Percentiles rank a stretch among this genome's conserved stretches.
phyloP scores from a whole-genome alignment of 2,329 filamentous ascomycete genomes.

The Verticillium dahliae region DNA sequence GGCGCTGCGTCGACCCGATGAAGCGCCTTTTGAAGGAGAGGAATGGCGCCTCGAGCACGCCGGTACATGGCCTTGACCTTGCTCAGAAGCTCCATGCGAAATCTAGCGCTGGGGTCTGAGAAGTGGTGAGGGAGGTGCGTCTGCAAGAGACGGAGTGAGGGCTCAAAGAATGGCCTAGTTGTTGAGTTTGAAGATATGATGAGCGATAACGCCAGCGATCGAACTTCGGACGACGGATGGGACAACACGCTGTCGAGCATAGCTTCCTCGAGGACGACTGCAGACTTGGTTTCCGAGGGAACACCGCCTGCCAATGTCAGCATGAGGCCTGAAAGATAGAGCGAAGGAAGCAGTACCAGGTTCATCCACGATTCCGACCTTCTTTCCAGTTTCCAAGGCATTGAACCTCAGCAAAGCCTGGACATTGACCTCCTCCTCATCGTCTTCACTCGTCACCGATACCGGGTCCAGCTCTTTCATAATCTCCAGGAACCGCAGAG shows the following conservation, averaged over 20 bases:
- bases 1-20: constrained; percentile 19
- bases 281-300: constrained; percentile 4
- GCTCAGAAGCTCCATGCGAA: constrained; percentile 73
- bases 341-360: constrained; percentile 37
- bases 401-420: constrained; percentile 57
- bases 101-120: constrained; percentile 79
- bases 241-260: constrained; percentile 46
- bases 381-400: constrained; percentile 66
- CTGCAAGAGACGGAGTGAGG: constrained; percentile 56
- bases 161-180: constrained; percentile 62
- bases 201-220: constrained; percentile 75
- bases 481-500: constrained; percentile 50
- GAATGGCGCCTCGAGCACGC: constrained; percentile 62
- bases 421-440: constrained; percentile 39
- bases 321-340: background rate
- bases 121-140: constrained; percentile 65
- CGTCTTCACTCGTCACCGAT: constrained; percentile 34
- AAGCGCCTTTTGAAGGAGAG: constrained; percentile 38
- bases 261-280: constrained; percentile 28
- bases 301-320: background rate
- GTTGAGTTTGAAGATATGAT: constrained; percentile 70
- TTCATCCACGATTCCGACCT: constrained; percentile 62
- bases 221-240: constrained; percentile 56
- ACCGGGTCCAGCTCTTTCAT: constrained; percentile 46
- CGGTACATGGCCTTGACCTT: constrained; percentile 71